These are phyloP conservation scores for Zygosaccharomyces rouxii DNA, from an alignment of 805 yeast genomes.

Conservation along the genomic window DNA sequence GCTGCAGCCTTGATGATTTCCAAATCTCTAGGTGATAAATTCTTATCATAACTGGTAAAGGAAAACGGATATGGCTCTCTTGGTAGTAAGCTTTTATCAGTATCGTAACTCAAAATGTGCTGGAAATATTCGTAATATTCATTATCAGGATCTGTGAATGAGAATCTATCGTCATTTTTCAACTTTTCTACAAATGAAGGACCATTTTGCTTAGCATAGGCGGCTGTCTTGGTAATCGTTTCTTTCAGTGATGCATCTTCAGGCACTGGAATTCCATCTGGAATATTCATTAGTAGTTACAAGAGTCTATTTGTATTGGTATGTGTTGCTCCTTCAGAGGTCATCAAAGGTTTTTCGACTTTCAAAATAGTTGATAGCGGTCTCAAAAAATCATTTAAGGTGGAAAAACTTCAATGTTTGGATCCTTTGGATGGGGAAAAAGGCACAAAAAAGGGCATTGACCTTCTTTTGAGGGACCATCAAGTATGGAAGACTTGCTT, in stretches of 20 bases:
- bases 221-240: conserved; percentile 67
- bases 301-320: neutral
- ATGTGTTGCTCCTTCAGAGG: neutral
- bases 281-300: neutral
- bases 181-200: conserved; percentile 60
- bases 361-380: neutral
- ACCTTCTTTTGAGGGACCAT: neutral
- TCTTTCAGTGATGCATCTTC: conserved; percentile 38
- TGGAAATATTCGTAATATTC: conserved; percentile 55
- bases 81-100: conserved; percentile 21
- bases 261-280: neutral
- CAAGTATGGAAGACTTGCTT: conserved; percentile 24
- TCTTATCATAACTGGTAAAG: conserved; percentile 29
- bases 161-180: conserved; percentile 48
- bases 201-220: conserved; percentile 67
- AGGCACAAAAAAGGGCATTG: conserved; percentile 4
- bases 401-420: neutral
- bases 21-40: conserved; percentile 57
- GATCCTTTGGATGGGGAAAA: neutral
- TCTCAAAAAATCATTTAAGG: neutral
- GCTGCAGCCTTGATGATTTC: conserved; percentile 73
- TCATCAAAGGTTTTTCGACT: neutral
- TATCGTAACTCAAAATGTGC: neutral
- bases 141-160: conserved; percentile 55
- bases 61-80: conserved; percentile 27